Base-by-base conservation (phyloP, 352 stramenopile genomes). In the Ophiocytium majus region DNA sequence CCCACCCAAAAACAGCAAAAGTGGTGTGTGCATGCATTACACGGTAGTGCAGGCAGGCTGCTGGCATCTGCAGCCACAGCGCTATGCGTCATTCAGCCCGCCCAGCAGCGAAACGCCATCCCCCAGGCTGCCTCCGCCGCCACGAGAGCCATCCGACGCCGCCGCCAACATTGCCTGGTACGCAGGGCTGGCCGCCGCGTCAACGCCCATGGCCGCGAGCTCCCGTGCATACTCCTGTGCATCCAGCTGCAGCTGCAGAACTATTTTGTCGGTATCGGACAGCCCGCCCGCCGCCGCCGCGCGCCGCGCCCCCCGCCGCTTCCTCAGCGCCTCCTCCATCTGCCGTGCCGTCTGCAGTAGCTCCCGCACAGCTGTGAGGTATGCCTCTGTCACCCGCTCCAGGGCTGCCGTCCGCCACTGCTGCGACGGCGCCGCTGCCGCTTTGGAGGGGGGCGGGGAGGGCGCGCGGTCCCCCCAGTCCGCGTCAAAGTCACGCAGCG, bases 191-290 rank as follows among this genome's bases (percentile, higher is more conserved):
- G 32, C 14, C 1, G 79, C 64, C 0, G 35, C n/a, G 79, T 88
- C 80, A 23, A 88, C 74, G 19, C 84, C 84, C 14, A 88, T 43
- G 10, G 79, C 76, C 34, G 80, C 17, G 17, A 82, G 50, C 50
- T 88, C 84, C 10, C 71, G 49, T 9, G 79, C 80, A 63, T 83
- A 88, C 63, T 84, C 84, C 32, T 34, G 1, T n/a, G 78, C 84
- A n/a, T 88, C 84, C 33, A 88, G 50, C 19, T 63, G 79, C 32
- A 88, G 84, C 85, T 90, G 87, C 84, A 89, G 79, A 57, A 86
- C 82, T 43, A 90, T 90, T 83, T 90, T 90, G 32, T 89, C 80
- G 17, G 80, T 83, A 57, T 90, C 87, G 28, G 5, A 74, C 5
- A 34, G 28, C 35, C 5, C 76, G 36, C 23, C 32, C n/a, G 35